These are phyloP conservation scores for Mycena crocata DNA, from an alignment of 768 basidiomycete genomes.

Conservation along the genomic window DNA sequence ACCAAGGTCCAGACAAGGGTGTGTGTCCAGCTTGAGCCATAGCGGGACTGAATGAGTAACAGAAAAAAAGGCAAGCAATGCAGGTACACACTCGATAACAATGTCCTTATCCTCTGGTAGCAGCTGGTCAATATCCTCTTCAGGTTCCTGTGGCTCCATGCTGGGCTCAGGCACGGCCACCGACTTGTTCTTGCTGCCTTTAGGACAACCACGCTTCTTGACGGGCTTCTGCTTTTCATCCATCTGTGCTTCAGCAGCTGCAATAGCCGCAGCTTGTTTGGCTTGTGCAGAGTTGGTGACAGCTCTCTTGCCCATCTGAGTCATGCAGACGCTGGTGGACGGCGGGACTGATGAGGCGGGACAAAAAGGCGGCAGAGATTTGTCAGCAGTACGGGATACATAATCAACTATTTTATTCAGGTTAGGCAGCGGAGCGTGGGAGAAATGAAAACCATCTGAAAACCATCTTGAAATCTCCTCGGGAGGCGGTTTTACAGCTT, in stretches of 20 bases:
- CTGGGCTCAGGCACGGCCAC: background rate
- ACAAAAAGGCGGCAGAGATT: background rate
- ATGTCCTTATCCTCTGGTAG: background rate
- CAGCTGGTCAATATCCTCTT: background rate
- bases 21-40: background rate
- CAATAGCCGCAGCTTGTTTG: background rate
- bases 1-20: constrained; percentile 9
- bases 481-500: background rate
- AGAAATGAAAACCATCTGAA: background rate
- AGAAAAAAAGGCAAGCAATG: background rate
- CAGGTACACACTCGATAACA: constrained; percentile 2
- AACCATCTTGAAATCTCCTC: constrained; percentile 4
- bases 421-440: no score
- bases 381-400: background rate
- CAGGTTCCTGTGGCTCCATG: background rate
- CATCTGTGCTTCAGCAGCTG: constrained; percentile 1
- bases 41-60: background rate
- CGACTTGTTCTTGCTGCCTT: background rate
- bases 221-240: background rate
- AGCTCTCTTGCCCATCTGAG: constrained; percentile 1
- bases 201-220: background rate
- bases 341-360: background rate
- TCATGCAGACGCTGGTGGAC: background rate
- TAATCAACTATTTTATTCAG: background rate
- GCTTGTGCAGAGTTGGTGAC: background rate